Evolutionary conservation across 1,139 yeast genomes (phyloP).

Genomic region (Chernovozyma sophiae-reginae): DNA sequence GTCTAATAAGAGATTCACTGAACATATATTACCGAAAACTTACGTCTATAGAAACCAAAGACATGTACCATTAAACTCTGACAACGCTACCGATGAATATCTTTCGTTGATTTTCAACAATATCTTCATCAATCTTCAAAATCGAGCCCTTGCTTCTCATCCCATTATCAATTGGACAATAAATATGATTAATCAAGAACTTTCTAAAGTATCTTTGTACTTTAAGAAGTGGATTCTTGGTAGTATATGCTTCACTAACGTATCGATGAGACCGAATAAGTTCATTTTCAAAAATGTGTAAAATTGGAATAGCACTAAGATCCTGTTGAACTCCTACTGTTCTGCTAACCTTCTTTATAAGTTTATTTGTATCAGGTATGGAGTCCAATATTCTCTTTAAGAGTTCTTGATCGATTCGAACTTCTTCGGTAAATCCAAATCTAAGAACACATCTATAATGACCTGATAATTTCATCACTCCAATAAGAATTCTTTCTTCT

Average conservation of each 20-base stretch:
- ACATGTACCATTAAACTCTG: not conserved
- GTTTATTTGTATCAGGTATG: slow-evolving; percentile 18
- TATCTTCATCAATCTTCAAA: slow-evolving; percentile 19
- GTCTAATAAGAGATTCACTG: no score
- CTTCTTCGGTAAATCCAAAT: slow-evolving; percentile 45
- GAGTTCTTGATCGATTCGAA: slow-evolving; percentile 23
- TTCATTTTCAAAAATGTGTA: slow-evolving; percentile 38
- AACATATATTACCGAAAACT: no score
- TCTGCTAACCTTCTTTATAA: slow-evolving; percentile 10
- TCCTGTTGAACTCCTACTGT: slow-evolving; percentile 1
- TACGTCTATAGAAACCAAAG: no score
- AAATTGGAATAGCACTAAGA: slow-evolving; percentile 16
- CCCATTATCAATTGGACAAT: slow-evolving; percentile 26
- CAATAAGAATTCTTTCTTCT: slow-evolving; percentile 36
- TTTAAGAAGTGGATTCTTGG: slow-evolving; percentile 17
- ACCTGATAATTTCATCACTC: slow-evolving; percentile 36
- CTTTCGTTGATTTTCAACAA: slow-evolving; percentile 20
- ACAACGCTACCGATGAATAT: slow-evolving; percentile 5
- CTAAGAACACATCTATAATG: slow-evolving; percentile 44
- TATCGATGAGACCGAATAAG: slow-evolving; percentile 23
- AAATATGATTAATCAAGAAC: slow-evolving; percentile 22
- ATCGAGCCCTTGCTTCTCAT: slow-evolving; percentile 23
- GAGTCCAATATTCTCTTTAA: slow-evolving; percentile 22
- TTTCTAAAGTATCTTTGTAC: slow-evolving; percentile 16
- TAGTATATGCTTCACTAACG: slow-evolving; percentile 11